Conservation (phyloP, 2,329 filamentous ascomycete species). For the Paecilomyces sp. region DNA sequence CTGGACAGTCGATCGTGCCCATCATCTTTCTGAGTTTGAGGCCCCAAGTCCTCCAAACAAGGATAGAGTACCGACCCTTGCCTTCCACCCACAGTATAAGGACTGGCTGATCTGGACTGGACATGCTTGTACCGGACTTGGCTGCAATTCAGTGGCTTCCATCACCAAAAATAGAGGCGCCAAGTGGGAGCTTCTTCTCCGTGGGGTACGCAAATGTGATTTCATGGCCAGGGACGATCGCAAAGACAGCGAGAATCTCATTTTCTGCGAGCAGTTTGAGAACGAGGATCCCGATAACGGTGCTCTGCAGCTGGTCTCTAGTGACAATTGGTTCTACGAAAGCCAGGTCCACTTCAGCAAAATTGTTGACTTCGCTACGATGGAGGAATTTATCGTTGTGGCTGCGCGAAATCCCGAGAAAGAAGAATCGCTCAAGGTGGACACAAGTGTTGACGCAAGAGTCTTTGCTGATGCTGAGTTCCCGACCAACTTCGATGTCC, state of each 20-base stretch:
- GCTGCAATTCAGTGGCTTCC: conserved; percentile 69
- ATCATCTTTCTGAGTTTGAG: conserved; percentile 65
- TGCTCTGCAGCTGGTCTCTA: conserved; percentile 64
- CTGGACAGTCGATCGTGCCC: conserved; percentile 75
- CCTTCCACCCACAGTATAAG: conserved; percentile 77
- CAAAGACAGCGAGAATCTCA: conserved; percentile 55
- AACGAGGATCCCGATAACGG: conserved; percentile 54
- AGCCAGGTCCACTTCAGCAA: conserved; percentile 59
- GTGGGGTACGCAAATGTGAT: conserved; percentile 73
- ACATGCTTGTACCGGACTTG: conserved; percentile 56
- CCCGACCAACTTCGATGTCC: conserved; percentile 73
- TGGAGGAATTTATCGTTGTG: conserved; percentile 94
- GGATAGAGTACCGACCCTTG: conserved; percentile 48
- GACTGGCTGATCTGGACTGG: conserved; percentile 94
- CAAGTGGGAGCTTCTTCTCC: conserved; percentile 68
- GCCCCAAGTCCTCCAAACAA: conserved; percentile 56
- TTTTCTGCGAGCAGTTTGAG: conserved; percentile 57
- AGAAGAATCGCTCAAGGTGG: conserved; percentile 62
- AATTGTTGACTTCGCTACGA: conserved; percentile 81
- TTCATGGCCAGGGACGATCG: conserved; percentile 66
- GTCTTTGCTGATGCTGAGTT: conserved; percentile 79
- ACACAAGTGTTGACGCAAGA: conserved; percentile 77
- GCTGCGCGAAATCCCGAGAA: conserved; percentile 60
- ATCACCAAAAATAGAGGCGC: conserved; percentile 70
- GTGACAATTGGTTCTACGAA: conserved; percentile 67